Base-by-base conservation (phyloP, 116 monocot species). In the Posidonia oceanica region DNA sequence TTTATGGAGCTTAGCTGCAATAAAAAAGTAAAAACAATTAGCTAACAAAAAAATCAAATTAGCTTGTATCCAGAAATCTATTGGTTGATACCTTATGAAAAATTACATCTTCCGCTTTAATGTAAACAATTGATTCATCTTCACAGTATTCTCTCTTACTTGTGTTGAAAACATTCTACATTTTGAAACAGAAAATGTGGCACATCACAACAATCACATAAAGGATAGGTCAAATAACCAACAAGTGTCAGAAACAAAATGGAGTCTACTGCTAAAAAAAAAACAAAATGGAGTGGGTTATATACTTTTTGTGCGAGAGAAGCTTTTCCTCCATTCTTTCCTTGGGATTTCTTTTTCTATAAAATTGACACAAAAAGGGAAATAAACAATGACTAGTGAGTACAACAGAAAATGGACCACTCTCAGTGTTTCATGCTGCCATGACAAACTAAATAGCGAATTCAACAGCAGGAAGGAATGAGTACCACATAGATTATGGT, bases 71-170 rank as follows among this genome's bases (percentile, higher is more conserved):
- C 0, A 36, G 6, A 53, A 17, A 39, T 42, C 14, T 56, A 23
- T 18, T 21, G 52, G 29, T 5, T 20, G 39, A 38, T 82, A 96
- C 95, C 91, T 91, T 89, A 16, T 71, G 85, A 60, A 96, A 87
- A 51, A 96, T 81, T 80, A 87, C 87, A 83, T 96, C 96, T 77
- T 96, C 96, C 3, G 63, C 68, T 64, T 96, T 96, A 4, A 80
- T 59, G 77, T 91, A 96, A 66, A 96, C 78, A 71, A 89, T 69
- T 15, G 88, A 78, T 12, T 87, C 91, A 60, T 85, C 79, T 5
- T 76, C 76, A 72, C 3, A 13, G 8, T 61, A 22, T 52, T 52
- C 78, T 21, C 60, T 61, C 52, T 79, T 80, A 7, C 18, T 37
- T 67, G 76, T 75, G 40, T 63, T 57, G 54, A 53, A 64, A 67